A percentile compares a stretch with the other conserved stretches of the same genome.
Evolutionary conservation across 495 filamentous ascomycete species (phyloP).

Genomic region (Hypomontagnella monticulosa): DNA sequence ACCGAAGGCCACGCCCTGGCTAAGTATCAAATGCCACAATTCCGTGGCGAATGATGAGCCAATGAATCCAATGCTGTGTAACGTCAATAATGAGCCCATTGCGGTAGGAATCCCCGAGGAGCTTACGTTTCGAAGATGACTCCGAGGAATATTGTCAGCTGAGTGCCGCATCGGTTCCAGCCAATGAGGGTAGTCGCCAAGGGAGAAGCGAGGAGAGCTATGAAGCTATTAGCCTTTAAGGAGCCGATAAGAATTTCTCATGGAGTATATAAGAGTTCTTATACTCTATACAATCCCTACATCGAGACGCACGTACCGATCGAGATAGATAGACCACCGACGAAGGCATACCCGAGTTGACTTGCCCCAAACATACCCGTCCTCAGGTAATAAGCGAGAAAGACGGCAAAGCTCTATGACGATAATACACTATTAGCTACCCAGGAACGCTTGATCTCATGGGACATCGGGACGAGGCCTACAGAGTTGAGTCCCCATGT

Average conservation of each 20-base stretch:
- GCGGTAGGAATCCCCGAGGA: neutral
- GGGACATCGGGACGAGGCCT: conserved; percentile 22
- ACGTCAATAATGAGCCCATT: neutral
- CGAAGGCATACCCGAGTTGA: conserved; percentile 72
- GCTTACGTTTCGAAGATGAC: conserved; percentile 66
- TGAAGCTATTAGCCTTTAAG: conserved; percentile 47
- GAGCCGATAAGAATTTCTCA: neutral
- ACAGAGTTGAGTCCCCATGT: conserved; percentile 70
- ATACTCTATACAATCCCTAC: neutral
- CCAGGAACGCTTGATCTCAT: neutral
- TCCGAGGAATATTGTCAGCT: conserved; percentile 67
- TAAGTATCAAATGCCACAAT: conserved; percentile 79
- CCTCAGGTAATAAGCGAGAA: conserved; percentile 74
- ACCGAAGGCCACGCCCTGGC: conserved; percentile 80
- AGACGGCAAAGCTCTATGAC: conserved; percentile 70
- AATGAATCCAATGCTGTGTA: conserved; percentile 62
- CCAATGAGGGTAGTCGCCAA: conserved; percentile 69
- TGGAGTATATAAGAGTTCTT: neutral
- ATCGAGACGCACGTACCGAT: conserved; percentile 44
- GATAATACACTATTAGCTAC: conserved; percentile 6
- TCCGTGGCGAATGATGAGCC: conserved; percentile 72
- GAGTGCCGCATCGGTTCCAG: conserved; percentile 59
- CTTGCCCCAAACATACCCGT: conserved; percentile 66
- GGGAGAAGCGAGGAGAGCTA: conserved; percentile 70
- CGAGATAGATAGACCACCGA: conserved; percentile 76